Evolutionary conservation across 2,329 filamentous ascomycete genomes (phyloP).

Genomic region (Chaetothyriales sp.): DNA sequence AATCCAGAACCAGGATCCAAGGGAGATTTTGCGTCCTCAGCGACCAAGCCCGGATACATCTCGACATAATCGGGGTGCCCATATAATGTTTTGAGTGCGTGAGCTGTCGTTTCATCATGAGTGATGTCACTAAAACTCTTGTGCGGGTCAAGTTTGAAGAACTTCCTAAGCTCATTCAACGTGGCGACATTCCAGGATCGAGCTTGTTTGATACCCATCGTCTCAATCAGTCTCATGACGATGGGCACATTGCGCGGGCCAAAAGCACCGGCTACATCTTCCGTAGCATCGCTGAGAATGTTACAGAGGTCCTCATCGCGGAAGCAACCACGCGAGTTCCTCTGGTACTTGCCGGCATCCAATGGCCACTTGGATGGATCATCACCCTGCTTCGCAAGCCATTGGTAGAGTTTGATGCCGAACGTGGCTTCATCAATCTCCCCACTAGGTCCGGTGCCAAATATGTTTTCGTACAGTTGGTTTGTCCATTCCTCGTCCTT

Average conservation of each 20-base stretch:
- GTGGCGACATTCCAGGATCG: constrained; percentile 47
- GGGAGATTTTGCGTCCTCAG: constrained; percentile 27
- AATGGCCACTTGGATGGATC: constrained; percentile 61
- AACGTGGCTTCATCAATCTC: constrained; percentile 49
- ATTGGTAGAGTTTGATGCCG: constrained; percentile 47
- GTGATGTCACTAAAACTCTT: constrained; percentile 47
- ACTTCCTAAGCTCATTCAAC: constrained; percentile 45
- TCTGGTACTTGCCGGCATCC: constrained; percentile 48
- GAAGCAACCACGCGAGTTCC: constrained; percentile 48
- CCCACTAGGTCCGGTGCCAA: constrained; percentile 39
- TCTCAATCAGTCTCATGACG: constrained; percentile 60
- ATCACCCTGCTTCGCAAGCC: constrained; percentile 45
- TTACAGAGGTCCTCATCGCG: constrained; percentile 62
- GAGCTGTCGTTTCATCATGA: constrained; percentile 41
- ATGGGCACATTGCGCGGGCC: constrained; percentile 59
- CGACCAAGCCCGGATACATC: constrained; percentile 53
- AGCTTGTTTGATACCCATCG: constrained; percentile 64
- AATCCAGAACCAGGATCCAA: constrained; percentile 26
- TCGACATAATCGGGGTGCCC: constrained; percentile 53
- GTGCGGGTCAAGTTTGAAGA: constrained; percentile 47
- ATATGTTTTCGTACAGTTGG: constrained; percentile 49
- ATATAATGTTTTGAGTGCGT: constrained; percentile 46
- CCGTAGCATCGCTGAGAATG: constrained; percentile 54
- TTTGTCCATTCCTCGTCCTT: constrained; percentile 73
- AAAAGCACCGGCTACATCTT: constrained; percentile 55